Evolutionary conservation across 2,329 filamentous ascomycete species (phyloP).

Genomic region (Talaromyces rugulosus): DNA sequence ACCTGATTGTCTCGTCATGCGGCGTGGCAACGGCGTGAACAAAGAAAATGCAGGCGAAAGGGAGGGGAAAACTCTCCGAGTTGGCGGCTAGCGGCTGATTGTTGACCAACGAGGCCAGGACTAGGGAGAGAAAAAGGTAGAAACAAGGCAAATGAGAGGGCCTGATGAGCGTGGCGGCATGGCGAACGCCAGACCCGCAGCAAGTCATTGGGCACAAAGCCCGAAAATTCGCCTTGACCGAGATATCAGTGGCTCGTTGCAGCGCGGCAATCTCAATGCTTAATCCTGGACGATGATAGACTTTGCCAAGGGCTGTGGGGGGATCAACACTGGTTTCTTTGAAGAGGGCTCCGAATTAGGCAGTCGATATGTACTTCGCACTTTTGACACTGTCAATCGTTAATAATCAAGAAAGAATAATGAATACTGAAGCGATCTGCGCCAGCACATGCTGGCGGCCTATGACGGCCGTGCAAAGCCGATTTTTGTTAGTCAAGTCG

Average conservation of each 20-base stretch:
- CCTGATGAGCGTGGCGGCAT: neutral
- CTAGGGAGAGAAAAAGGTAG: neutral
- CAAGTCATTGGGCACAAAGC: neutral
- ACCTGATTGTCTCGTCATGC: slow-evolving; percentile 12
- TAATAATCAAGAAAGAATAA: neutral
- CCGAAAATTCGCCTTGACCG: neutral
- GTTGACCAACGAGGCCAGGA: neutral
- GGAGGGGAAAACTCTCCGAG: slow-evolving; percentile 5
- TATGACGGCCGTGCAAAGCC: neutral
- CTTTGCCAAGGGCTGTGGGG: neutral
- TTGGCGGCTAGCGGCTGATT: slow-evolving; percentile 11
- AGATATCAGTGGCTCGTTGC: neutral
- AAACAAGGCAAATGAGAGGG: neutral
- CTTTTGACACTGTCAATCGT: neutral
- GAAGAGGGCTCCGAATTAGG: neutral
- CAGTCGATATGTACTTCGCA: neutral
- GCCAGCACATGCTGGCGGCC: neutral
- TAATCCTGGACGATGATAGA: neutral
- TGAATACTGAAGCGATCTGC: neutral
- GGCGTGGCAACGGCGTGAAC: slow-evolving; percentile 8
- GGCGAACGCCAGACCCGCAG: neutral
- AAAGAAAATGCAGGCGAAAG: neutral
- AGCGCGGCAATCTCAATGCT: neutral
- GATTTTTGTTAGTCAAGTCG: neutral
- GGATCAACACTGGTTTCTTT: neutral